phyloP scores from a whole-genome alignment of 371 early-diverging fungal species.

The Lichtheimia hyalospora region DNA sequence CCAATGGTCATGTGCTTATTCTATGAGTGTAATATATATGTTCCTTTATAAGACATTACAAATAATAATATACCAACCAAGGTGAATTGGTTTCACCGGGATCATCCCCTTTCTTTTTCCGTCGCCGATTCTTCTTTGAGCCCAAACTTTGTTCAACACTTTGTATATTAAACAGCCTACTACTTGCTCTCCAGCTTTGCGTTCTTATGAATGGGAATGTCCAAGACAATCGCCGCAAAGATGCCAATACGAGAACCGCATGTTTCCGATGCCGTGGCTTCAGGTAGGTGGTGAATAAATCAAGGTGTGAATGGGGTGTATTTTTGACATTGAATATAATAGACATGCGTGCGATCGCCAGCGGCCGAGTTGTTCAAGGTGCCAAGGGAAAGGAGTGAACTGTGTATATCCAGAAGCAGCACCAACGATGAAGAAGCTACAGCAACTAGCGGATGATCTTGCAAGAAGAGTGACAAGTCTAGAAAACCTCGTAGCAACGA shows the following conservation, averaged over 20 bases:
- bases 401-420: slow-evolving; percentile 53
- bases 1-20: too few relatives aligned
- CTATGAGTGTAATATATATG: too few relatives aligned
- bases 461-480: slow-evolving; percentile 38
- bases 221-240: not conserved
- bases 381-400: slow-evolving; percentile 35
- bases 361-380: slow-evolving; percentile 47
- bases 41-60: too few relatives aligned
- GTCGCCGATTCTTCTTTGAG: too few relatives aligned
- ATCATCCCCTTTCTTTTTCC: too few relatives aligned
- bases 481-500: slow-evolving; percentile 1
- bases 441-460: slow-evolving; percentile 43
- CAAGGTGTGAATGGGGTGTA: not conserved
- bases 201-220: too few relatives aligned
- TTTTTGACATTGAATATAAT: not conserved
- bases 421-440: slow-evolving; percentile 50
- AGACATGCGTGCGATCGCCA: slow-evolving; percentile 53
- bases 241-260: slow-evolving; percentile 31
- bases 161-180: too few relatives aligned
- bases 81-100: too few relatives aligned
- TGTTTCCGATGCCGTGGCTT: slow-evolving; percentile 52
- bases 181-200: too few relatives aligned
- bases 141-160: too few relatives aligned
- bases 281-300: not conserved
- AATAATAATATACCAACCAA: too few relatives aligned